Percentiles rank a stretch among this genome's conserved stretches.
Evolutionary conservation across 192 early-diverging fungal genomes (phyloP).

Genomic region (Globomyces pollinis-pini): DNA sequence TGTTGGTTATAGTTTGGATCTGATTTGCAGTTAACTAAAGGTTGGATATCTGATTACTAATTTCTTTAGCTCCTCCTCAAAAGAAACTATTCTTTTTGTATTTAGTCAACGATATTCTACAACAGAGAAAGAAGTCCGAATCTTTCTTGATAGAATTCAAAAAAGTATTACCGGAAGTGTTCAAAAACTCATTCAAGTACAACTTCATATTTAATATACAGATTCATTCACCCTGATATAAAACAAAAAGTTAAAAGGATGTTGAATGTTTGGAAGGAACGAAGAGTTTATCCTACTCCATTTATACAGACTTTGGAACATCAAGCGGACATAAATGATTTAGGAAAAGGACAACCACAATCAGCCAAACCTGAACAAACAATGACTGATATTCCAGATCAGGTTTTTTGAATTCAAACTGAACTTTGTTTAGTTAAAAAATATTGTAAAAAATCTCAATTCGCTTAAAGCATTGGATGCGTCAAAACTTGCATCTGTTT

Average conservation of each 20-base stretch:
- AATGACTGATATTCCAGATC: too few relatives aligned
- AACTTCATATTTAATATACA: background rate
- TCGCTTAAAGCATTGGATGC: too few relatives aligned
- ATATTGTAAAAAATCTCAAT: too few relatives aligned
- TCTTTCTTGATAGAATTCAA: background rate
- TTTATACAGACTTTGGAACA: slow-evolving; percentile 2
- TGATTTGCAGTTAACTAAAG: background rate
- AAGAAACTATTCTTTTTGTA: background rate
- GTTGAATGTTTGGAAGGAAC: background rate
- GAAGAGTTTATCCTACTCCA: background rate
- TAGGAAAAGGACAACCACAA: too few relatives aligned
- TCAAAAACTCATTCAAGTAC: background rate
- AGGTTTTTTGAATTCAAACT: too few relatives aligned
- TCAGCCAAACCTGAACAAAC: too few relatives aligned
- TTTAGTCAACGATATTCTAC: slow-evolving; percentile 6
- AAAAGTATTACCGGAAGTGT: background rate
- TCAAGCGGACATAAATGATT: too few relatives aligned
- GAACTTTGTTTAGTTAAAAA: too few relatives aligned
- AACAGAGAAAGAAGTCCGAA: background rate
- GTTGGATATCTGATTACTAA: too few relatives aligned
- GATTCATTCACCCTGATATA: background rate
- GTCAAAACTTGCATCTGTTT: too few relatives aligned
- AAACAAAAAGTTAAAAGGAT: slow-evolving; percentile 1
- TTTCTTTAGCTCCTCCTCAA: too few relatives aligned
- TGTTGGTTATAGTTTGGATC: too few relatives aligned